Conservation (phyloP, 129 eudicot genomes). For the Centrapalus pauciflorus region DNA sequence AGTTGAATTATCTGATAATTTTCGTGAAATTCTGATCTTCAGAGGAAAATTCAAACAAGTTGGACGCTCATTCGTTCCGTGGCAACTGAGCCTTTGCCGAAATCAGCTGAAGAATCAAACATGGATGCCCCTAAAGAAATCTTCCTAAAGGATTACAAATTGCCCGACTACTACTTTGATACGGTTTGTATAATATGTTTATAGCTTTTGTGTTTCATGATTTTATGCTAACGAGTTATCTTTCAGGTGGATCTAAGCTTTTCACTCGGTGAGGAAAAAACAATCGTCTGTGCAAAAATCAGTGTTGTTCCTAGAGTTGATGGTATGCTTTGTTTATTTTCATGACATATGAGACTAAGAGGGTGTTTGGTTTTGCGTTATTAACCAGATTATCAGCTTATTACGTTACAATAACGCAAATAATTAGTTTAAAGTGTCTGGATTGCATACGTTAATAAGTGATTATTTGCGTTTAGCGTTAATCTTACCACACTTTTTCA, state of each 20-base stretch:
- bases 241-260: slow-evolving; percentile 81
- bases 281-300: slow-evolving; percentile 63
- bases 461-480: too few relatives aligned
- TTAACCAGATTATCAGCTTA: background rate
- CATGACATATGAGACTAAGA: background rate
- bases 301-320: slow-evolving; percentile 59
- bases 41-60: slow-evolving; percentile 37
- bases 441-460: too few relatives aligned
- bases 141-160: slow-evolving; percentile 85
- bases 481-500: too few relatives aligned
- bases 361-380: background rate
- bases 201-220: background rate
- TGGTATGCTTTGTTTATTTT: slow-evolving; percentile 43
- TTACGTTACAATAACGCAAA: too few relatives aligned
- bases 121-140: slow-evolving; percentile 92
- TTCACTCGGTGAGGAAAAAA: slow-evolving; percentile 74
- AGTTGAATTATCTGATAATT: background rate
- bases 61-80: slow-evolving; percentile 63
- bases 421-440: too few relatives aligned
- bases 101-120: slow-evolving; percentile 49
- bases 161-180: slow-evolving; percentile 90
- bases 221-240: background rate
- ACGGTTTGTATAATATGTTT: slow-evolving; percentile 33
- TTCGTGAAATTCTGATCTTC: slow-evolving; percentile 6
- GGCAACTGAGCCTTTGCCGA: slow-evolving; percentile 52